Evolutionary conservation across 345 rosid genomes (phyloP), one percentile per base, ranked within the genome.

Genomic region (Carallia pectinifolia): DNA sequence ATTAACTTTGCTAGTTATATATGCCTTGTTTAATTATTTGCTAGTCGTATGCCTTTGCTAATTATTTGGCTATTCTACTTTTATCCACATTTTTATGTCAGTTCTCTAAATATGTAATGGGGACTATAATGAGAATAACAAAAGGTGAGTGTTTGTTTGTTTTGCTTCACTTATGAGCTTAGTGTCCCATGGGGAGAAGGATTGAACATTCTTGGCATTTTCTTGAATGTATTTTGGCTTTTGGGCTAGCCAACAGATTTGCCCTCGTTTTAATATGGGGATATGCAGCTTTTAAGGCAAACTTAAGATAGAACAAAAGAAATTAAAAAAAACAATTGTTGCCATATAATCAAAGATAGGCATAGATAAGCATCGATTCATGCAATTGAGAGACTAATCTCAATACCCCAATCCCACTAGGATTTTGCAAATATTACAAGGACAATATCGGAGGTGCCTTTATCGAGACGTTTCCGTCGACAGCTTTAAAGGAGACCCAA

Each of bases 41-140:
- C n/a, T 12, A 15, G 12, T 31, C 31, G 17, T 18, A 31, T 48
- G 6, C 7, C 16, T 7, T 55, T 39, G 53, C 58, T 65, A 17
- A 39, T 68, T 40, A 40, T 40, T 40, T 40, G 23, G 23, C 23
- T 23, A 23, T 23, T 65, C 60, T 71, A 75, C 48, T 69, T 23
- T 23, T 23, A 23, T 23, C 38, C 36, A 74, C 50, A 72, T 72
- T 66, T 40, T 67, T 18, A 64, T 52, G 74, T 38, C 44, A 74
- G 54, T 70, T 68, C 60, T 47, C 40, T 55, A 4, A 23, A 23
- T 23, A 23, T 23, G 23, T 54, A 48, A 10, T 27, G 62, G 44
- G 67, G 74, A 71, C 65, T 70, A 70, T 73, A 69, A 78, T 61
- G 58, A 72, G 52, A 61, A 60, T 66, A 68, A 74, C 0, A 69